Evolutionary conservation across 2,329 filamentous ascomycete species (phyloP), one percentile per base, ranked within the genome.

Genomic region (Curvularia eragrostidis): DNA sequence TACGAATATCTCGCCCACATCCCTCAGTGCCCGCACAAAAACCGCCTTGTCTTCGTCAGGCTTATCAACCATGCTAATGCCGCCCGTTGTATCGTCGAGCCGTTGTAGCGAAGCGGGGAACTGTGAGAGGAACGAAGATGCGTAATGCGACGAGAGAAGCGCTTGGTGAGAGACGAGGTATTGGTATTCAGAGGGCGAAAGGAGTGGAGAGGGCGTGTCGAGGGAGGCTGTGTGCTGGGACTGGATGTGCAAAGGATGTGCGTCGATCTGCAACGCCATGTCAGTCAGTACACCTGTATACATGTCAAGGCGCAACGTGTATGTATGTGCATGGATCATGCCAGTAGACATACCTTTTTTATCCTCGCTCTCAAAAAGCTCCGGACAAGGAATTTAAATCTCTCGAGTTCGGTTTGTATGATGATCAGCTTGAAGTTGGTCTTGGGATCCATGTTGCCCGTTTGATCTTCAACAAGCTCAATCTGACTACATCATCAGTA

Each of bases 351-450:
- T 73, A 91, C 91, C 85, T 99, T 98, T 52, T 91, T 87, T 56
- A 98, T 88, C n/a, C 95, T 85, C 9, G 91, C 88, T 52, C 96
- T 85, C 54, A 99, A 78, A 64, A 94, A 89, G 64, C 90, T 90
- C 59, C 95, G 85, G 18, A 98, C 85, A 21, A 99, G 83, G 72
- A 93, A 99, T 79, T 97, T 97, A 79, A 91, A 96, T 44, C 95
- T 85, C 76, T 97, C 93, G 53, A 99, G 85, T 79, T 99, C 95
- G 6, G 96, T 98, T 81, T 99, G 95, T 53, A 97, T 88, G 61
- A 99, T 90, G 48, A 97, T 97, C 71, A 98, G 88, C 60, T 88
- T 87, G 76, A 99, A 97, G 75, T 97, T 98, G 63, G 91, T 89
- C 77, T 91, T 93, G 46, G 93, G 90, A 71, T 96, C 93, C 87